Conservation (phyloP, 371 early-diverging fungal species). For the Mucor piriformis region DNA sequence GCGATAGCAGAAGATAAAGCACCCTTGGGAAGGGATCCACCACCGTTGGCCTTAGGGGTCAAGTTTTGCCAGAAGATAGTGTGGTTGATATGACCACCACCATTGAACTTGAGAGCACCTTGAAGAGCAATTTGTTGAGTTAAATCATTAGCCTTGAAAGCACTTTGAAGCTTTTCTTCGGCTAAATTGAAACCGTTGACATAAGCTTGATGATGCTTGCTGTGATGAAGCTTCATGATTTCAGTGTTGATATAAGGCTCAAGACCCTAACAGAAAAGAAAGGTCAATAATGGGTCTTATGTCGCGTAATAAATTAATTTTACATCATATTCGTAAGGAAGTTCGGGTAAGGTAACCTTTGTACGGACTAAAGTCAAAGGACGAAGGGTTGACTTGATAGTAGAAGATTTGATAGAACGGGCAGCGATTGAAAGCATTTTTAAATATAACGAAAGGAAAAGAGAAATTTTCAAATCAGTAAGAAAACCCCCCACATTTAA, state of each 20-base stretch:
- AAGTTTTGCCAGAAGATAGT: conserved; percentile 96
- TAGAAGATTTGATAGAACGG: conserved; percentile 44
- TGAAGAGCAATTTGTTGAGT: conserved; percentile 77
- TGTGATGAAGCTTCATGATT: conserved; percentile 96
- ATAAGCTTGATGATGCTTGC: conserved; percentile 93
- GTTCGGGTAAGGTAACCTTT: conserved; percentile 75
- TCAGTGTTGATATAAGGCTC: conserved; percentile 93
- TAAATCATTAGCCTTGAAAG: conserved; percentile 74
- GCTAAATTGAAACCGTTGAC: conserved; percentile 61
- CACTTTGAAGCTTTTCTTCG: conserved; percentile 73
- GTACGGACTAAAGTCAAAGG: conserved; percentile 53
- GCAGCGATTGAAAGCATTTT: conserved; percentile 52
- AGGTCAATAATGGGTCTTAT: neutral
- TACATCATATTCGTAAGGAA: conserved; percentile 77
- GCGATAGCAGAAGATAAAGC: conserved; percentile 59
- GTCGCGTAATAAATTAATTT: conserved; percentile 3
- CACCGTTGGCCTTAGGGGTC: conserved; percentile 67
- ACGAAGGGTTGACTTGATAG: conserved; percentile 42
- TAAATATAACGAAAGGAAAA: neutral
- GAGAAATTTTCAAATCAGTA: conserved; percentile 3
- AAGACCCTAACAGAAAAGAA: conserved; percentile 63
- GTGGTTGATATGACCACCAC: conserved; percentile 99
- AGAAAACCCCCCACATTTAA: conserved; percentile 12
- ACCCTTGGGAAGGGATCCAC: conserved; percentile 26
- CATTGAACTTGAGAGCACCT: conserved; percentile 89